phyloP scores from a whole-genome alignment of 2,329 filamentous ascomycete species.

The Ceratocystis cacaofunesta region DNA sequence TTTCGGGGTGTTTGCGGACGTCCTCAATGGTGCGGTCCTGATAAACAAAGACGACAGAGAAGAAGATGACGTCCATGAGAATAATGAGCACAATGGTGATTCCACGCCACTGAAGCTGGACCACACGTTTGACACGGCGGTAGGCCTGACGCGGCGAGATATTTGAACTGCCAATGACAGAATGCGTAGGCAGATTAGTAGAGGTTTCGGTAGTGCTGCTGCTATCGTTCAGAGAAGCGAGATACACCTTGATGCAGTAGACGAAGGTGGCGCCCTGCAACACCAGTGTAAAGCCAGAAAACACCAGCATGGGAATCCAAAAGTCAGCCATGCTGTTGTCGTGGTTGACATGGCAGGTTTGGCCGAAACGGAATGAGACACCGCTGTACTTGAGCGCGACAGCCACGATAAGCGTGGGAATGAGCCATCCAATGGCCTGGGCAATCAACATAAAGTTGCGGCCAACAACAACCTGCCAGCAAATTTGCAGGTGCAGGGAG shows the following conservation, averaged over 20 bases:
- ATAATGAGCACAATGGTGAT: constrained; percentile 84
- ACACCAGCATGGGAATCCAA: constrained; percentile 76
- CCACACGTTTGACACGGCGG: constrained; percentile 67
- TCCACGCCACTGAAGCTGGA: constrained; percentile 87
- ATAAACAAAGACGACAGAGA: constrained; percentile 79
- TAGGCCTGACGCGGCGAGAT: constrained; percentile 79
- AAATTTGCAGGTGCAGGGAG: constrained; percentile 91
- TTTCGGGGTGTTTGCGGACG: constrained; percentile 36
- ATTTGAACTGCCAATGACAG: constrained; percentile 52
- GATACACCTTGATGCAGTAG: constrained; percentile 91
- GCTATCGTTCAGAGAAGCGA: constrained; percentile 66
- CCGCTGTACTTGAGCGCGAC: constrained; percentile 72
- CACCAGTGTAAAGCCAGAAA: constrained; percentile 61
- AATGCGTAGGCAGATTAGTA: constrained; percentile 53
- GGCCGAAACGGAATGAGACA: constrained; percentile 85
- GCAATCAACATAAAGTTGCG: constrained; percentile 78
- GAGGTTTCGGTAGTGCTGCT: constrained; percentile 56
- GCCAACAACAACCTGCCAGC: constrained; percentile 87
- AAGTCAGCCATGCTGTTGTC: constrained; percentile 66
- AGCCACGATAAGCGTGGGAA: constrained; percentile 61
- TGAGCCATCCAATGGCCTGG: constrained; percentile 66
- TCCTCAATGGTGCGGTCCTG: constrained; percentile 59
- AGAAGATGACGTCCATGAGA: constrained; percentile 82
- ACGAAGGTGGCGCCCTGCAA: constrained; percentile 73
- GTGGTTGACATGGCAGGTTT: constrained; percentile 89